These are phyloP conservation scores for Rhizomucor miehei DNA, from an alignment of 371 early-diverging fungal species.

Conservation along the genomic window DNA sequence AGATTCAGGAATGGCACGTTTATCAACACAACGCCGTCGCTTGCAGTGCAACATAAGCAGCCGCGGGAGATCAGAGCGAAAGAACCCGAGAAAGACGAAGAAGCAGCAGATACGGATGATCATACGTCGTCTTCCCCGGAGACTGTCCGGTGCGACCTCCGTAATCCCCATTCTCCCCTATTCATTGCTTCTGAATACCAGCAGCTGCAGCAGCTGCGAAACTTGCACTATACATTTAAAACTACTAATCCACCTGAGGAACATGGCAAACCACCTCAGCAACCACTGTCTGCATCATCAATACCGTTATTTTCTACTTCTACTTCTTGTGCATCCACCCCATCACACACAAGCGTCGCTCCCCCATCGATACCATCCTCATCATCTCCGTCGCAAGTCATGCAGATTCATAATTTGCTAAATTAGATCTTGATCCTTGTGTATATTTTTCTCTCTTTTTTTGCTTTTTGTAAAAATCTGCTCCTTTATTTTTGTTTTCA, in stretches of 20 bases:
- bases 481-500: no score
- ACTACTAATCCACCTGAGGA: no score
- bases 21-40: constrained; percentile 7
- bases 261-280: neutral
- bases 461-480: no score
- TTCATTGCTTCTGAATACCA: no score
- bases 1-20: constrained; percentile 24
- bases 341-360: neutral
- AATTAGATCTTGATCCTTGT: constrained; percentile 10
- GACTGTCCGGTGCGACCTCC: no score
- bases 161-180: no score
- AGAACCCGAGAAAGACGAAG: no score
- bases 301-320: neutral
- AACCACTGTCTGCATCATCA: constrained; percentile 1
- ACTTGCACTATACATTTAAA: neutral
- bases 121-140: neutral
- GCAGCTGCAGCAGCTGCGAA: neutral
- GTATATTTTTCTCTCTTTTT: no score
- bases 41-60: constrained; percentile 5
- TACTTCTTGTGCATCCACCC: no score
- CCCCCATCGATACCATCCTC: constrained; percentile 3
- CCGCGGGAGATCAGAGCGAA: constrained; percentile 9
- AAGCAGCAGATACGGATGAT: neutral
- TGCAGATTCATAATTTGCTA: constrained; percentile 25
- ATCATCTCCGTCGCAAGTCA: constrained; percentile 12